A percentile compares a stretch with the other conserved stretches of the same genome.
phyloP scores from a whole-genome alignment of 768 basidiomycete species.

The Neoboletus brunneissimus region DNA sequence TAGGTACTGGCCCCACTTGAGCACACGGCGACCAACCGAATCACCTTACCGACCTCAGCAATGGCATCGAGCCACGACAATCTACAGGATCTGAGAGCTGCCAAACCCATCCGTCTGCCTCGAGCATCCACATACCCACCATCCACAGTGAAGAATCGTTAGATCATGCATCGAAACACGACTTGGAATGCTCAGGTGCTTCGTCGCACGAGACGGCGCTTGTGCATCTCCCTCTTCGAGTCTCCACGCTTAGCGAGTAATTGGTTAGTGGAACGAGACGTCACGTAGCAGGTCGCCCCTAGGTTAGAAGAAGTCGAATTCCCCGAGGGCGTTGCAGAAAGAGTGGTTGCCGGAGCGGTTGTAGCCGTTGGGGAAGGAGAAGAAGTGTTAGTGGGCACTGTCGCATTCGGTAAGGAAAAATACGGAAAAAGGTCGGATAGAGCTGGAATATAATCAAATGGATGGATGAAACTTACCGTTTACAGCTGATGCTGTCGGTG shows the following conservation, averaged over 20 bases:
- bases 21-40: neutral
- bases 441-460: neutral
- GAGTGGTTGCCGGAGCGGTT: neutral
- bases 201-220: conserved; percentile 25
- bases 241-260: conserved; percentile 16
- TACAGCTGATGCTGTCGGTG: conserved; percentile 17
- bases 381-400: conserved; percentile 26
- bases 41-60: neutral
- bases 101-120: neutral
- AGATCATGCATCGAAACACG: neutral
- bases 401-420: conserved; percentile 20
- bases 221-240: conserved; percentile 17
- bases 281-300: conserved; percentile 21
- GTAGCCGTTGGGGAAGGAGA: conserved; percentile 7
- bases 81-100: neutral
- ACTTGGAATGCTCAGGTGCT: neutral
- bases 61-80: conserved; percentile 16
- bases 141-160: neutral
- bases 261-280: conserved; percentile 7
- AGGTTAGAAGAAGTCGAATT: neutral
- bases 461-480: conserved; percentile 14
- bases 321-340: conserved; percentile 8
- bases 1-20: conserved; percentile 11
- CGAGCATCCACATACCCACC: neutral
- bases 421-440: neutral